Evolutionary conservation across 768 basidiomycete genomes (phyloP).

Genomic region (Tulasnella sp.): DNA sequence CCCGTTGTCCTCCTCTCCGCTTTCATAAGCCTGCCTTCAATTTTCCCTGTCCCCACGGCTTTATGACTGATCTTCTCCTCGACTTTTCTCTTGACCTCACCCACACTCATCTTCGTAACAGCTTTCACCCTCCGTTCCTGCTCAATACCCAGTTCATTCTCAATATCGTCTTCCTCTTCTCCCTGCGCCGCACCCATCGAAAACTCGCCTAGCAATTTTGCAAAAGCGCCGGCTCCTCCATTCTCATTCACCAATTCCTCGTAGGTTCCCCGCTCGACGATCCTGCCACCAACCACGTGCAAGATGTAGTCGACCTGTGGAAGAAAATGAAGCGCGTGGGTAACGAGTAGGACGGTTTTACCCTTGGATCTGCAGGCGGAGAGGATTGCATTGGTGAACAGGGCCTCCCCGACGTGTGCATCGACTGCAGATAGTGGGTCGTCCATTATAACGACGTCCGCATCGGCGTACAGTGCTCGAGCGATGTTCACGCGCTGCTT

Average conservation of each 20-base stretch:
- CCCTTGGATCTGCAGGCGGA: slow-evolving; percentile 34
- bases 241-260: slow-evolving; percentile 33
- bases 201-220: slow-evolving; percentile 48
- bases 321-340: slow-evolving; percentile 45
- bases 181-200: slow-evolving; percentile 31
- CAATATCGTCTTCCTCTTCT: slow-evolving; percentile 19
- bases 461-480: slow-evolving; percentile 52
- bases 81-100: slow-evolving; percentile 33
- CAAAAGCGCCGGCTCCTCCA: slow-evolving; percentile 37
- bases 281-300: slow-evolving; percentile 33
- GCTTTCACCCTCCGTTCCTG: background rate
- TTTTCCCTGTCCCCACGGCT: slow-evolving; percentile 46
- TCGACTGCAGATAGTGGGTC: slow-evolving; percentile 49
- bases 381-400: slow-evolving; percentile 55
- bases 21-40: slow-evolving; percentile 57
- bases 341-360: slow-evolving; percentile 45
- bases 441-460: slow-evolving; percentile 51
- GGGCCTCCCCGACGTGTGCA: slow-evolving; percentile 51
- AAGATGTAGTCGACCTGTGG: slow-evolving; percentile 43
- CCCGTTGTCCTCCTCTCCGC: slow-evolving; percentile 57
- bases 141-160: slow-evolving; percentile 24
- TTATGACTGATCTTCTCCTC: slow-evolving; percentile 23
- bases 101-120: slow-evolving; percentile 18
- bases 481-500: slow-evolving; percentile 56
- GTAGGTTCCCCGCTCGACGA: slow-evolving; percentile 44